Evolutionary conservation across 768 basidiomycete genomes (phyloP), one percentile per base, ranked within the genome.

Genomic region (Hypholoma sublateritium): DNA sequence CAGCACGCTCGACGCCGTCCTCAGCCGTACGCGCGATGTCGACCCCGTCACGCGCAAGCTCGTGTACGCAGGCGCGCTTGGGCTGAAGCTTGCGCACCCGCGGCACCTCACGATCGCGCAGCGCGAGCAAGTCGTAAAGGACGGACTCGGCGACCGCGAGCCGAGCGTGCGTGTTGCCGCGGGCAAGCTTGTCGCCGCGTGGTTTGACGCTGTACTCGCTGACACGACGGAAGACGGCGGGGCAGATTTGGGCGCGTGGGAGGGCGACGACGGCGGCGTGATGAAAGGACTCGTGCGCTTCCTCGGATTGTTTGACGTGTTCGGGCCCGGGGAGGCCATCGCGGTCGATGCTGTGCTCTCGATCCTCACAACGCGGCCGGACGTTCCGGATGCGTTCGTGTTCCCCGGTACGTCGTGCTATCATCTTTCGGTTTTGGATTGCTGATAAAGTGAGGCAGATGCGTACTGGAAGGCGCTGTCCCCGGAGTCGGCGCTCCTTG

Each of bases 61-160:
- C 22, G 81, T 94, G 14, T 97, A 92, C 69, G 76, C 86, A 1
- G 73, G 76, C 12, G 80, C 91, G 0, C 79, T 96, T n/a, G 74
- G 75, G 35, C 57, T 69, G 37, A 70, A 77, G 60, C 61, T 84
- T 73, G 78, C 80, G 2, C 83, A 95, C 59, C 88, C 89, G 1
- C 82, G 88, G 4, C 83, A 82, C 13, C 78, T 98, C 34, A 83
- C 83, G 1, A 88, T 93, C 28, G 77, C 85, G 0, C 93, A 97
- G 70, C 81, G 96, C 36, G 92, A 96, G 65, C 79, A 86, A 53
- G 79, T 96, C 42, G 83, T 96, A n/a, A 85, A 87, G 42, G 86
- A 92, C 61, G 96, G 96, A 0, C 76, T 98, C 4, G 90, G 93
- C 0, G 96, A 98, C 71, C 80, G 96, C 28, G 95, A 98, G 62